Base-by-base conservation (phyloP, 257 asterid species). In the Solanum okadae region DNA sequence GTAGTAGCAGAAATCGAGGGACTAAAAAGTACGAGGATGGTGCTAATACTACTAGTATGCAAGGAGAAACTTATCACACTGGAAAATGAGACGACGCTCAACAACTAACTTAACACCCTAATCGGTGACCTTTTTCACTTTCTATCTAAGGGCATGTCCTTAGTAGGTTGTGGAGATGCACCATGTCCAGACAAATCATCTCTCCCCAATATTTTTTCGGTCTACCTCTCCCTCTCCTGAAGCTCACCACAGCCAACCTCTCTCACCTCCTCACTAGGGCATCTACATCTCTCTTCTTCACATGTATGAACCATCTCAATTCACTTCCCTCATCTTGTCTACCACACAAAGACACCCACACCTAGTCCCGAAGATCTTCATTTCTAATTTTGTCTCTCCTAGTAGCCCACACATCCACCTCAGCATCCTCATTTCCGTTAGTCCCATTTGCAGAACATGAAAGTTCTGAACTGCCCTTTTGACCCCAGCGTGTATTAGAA, bases 71-170 rank as follows among this genome's bases (percentile, higher is more conserved):
- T 8, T 49, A 5, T 63, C 27, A 10, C 1, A 0, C 31, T n/a
- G 3, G 33, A 65, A 4, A 65, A 65, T n/a, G 16, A 65, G 8
- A 65, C 16, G 33, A 63, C 7, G 8, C 33, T 65, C 71, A 63
- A n/a, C 71, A 2, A 65, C 71, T 65, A n/a, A n/a, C 71, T 65
- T n/a, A 65, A 4, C 33, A n/a, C 31, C 71, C 33, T 65, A 65
- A 65, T 0, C 33, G 1, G 1, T 0, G 4, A n/a, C 8, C 16
- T n/a, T 5, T 11, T 0, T 10, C 2, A n/a, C 71, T n/a, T 63
- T 11, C 71, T 65, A n/a, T 65, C 16, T 65, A 65, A n/a, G 0
- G 8, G 0, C 71, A 65, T n/a, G 4, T 4, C 8, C 7, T 65
- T 3, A 59, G 0, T 59, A 8, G n/a, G 27, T 10, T 59, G 25